Evolutionary conservation across 1,284 basidiomycete genomes (phyloP).

Genomic region (Pseudozyma tsukubaensis): DNA sequence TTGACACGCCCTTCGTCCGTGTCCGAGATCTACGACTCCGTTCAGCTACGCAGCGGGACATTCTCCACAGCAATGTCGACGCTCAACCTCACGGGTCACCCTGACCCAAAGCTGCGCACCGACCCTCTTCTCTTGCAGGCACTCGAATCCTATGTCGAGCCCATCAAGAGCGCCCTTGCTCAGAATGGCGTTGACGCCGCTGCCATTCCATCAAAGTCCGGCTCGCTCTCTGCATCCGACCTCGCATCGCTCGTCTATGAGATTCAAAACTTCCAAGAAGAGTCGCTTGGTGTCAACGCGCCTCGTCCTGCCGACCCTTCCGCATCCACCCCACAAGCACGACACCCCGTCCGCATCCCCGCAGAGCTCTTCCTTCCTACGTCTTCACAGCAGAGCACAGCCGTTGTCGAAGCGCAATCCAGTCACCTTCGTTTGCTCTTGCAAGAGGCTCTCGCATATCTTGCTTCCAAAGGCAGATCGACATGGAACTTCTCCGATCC

Average conservation of each 20-base stretch:
- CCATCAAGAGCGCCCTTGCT: slow-evolving; percentile 40
- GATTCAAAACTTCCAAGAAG: slow-evolving; percentile 61
- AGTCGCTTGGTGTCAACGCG: slow-evolving; percentile 55
- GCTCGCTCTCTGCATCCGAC: slow-evolving; percentile 39
- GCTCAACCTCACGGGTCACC: slow-evolving; percentile 51
- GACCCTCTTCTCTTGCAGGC: slow-evolving; percentile 45
- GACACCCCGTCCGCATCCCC: slow-evolving; percentile 62
- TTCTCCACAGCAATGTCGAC: slow-evolving; percentile 28
- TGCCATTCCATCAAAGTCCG: slow-evolving; percentile 29
- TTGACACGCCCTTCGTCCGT: background rate
- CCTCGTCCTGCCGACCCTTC: slow-evolving; percentile 48
- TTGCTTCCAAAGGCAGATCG: slow-evolving; percentile 40
- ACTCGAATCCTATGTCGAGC: slow-evolving; percentile 47
- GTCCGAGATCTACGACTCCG: background rate
- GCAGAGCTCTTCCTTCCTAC: slow-evolving; percentile 57
- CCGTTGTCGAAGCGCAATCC: slow-evolving; percentile 30
- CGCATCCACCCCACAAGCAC: slow-evolving; percentile 23
- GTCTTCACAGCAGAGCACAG: slow-evolving; percentile 46
- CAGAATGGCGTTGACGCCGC: slow-evolving; percentile 14
- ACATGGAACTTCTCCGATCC: slow-evolving; percentile 57
- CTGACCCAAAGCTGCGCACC: slow-evolving; percentile 44
- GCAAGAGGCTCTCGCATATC: slow-evolving; percentile 44
- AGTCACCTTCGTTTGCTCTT: slow-evolving; percentile 55
- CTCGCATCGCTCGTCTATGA: slow-evolving; percentile 42
- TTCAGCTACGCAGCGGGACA: background rate